These are phyloP conservation scores for Amylocarpus encephaloides DNA, from an alignment of 2,329 filamentous ascomycete genomes.

Conservation along the genomic window DNA sequence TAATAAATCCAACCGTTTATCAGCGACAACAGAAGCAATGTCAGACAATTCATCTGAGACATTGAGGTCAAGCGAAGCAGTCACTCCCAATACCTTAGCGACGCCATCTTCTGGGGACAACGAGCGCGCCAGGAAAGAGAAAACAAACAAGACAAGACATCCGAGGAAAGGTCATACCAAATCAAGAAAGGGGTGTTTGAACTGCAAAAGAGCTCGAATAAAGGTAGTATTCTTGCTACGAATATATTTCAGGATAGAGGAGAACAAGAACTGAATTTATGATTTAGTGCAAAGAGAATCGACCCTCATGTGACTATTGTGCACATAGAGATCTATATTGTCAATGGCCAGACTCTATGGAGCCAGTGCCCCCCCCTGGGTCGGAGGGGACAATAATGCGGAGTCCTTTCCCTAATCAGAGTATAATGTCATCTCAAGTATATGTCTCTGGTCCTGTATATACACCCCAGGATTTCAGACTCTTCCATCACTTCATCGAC, in stretches of 20 bases:
- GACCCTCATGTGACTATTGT: slow-evolving; percentile 57
- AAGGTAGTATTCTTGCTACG: slow-evolving; percentile 38
- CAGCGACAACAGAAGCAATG: not conserved
- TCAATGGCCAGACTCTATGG: slow-evolving; percentile 48
- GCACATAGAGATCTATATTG: slow-evolving; percentile 56
- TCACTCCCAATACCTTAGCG: not conserved
- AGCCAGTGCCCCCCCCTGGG: slow-evolving; percentile 36
- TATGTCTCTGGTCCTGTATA: slow-evolving; percentile 38
- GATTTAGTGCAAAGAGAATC: slow-evolving; percentile 55
- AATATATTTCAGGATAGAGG: not conserved
- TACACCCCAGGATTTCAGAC: slow-evolving; percentile 57
- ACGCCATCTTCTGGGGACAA: not conserved
- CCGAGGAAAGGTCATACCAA: slow-evolving; percentile 51
- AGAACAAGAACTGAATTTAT: not conserved
- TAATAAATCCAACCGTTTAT: too few relatives aligned
- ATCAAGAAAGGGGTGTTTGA: slow-evolving; percentile 58
- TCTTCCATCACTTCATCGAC: slow-evolving; percentile 61
- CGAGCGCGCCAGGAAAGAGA: not conserved
- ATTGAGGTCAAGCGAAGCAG: not conserved
- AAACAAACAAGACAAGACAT: not conserved
- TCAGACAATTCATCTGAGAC: not conserved
- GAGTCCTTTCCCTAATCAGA: slow-evolving; percentile 6
- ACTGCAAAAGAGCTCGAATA: slow-evolving; percentile 61
- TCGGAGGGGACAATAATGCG: slow-evolving; percentile 21
- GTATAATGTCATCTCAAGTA: slow-evolving; percentile 29